Evolutionary conservation across 306 rosid species (phyloP), one percentile per base, ranked within the genome.

Genomic region (Argentina anserina): DNA sequence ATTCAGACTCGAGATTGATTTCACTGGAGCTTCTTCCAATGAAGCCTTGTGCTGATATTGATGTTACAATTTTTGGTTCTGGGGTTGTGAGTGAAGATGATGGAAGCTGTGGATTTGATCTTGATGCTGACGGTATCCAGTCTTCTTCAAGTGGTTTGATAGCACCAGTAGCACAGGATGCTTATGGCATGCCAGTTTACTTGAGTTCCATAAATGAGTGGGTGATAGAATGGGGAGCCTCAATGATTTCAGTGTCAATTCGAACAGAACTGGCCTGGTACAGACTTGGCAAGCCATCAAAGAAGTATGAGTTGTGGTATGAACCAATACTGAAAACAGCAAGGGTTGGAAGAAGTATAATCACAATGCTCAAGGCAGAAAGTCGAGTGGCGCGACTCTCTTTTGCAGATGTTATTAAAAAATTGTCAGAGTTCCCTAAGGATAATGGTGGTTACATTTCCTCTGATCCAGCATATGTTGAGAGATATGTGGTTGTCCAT

Each of bases 191-290:
- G 43, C 97, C 99, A 60, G 86, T 88, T 76, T 94, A 84, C 84
- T 80, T 91, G 71, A 94, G 96, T 81, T 90, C 93, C 20, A 91
- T 94, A 73, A 94, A 91, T 81, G 99, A 94, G 71, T 94, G 99
- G 99, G 82, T 91, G 97, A 88, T 94, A 75, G 99, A 94, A 79
- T 90, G 87, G 80, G 99, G 99, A 2, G 78, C 97, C 12, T 87
- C 97, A 43, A 90, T 94, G 91, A 60, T 94, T 76, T 89, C 87
- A 75, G 85, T 91, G 76, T 91, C 96, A 36, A 86, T 94, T 79
- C 89, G 97, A 70, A 94, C 99, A 14, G 99, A 94, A 78, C 75
- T 90, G 90, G 96, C 96, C 74, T 94, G 99, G 99, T 94, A 94
- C 78, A 88, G 99, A 74, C 92, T 94, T 71, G 97, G 97, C 56